Evolutionary conservation across 2,329 filamentous ascomycete genomes (phyloP), one percentile per base, ranked within the genome.

Genomic region (Fusarium sterilihyphosum): DNA sequence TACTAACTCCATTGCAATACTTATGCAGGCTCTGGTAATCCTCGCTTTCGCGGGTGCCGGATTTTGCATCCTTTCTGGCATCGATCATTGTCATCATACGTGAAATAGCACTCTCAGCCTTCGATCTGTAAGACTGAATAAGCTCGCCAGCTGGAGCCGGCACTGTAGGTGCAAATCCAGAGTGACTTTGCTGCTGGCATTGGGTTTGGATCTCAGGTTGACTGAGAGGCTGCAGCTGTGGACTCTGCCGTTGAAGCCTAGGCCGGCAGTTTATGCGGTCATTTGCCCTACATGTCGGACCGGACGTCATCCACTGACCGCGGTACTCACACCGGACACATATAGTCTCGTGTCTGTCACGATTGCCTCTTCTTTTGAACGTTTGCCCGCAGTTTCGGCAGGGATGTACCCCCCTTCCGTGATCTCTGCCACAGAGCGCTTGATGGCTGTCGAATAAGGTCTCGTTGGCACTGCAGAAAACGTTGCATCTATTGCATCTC

Each of bases 141-240:
- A 44, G n/a, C 6, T 17, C 16, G 10, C 11, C 10, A 24, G 41
- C 6, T 0, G 6, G 3, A 8, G n/a, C 10, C 41, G 6, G 6
- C 10, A 17, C 41, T 44, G n/a, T 6, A 44, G 4, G 6, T 1
- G 33, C 33, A 35, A 35, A 0, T 35, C 6, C 6, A 35, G 33
- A 35, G 33, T 35, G 2, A 3, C 2, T 35, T 35, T 35, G 33
- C 33, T 35, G 33, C 3, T 35, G 33, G 14, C 0, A 35, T 8
- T 16, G 33, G 33, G 6, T 1, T 16, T 35, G 33, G 14, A 3
- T 35, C 33, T 35, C 33, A 35, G 14, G n/a, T 24, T 24, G 41
- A 44, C 17, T 24, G 16, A 24, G n/a, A 12, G n/a, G 41, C 41
- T 44, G 41, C 6, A 16, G 17, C n/a, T 24, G 10, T 10, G n/a